Percentiles rank a stretch among this genome's conserved stretches.
Conservation (phyloP, 2,329 filamentous ascomycete species). For the Teratosphaeria destructans region DNA sequence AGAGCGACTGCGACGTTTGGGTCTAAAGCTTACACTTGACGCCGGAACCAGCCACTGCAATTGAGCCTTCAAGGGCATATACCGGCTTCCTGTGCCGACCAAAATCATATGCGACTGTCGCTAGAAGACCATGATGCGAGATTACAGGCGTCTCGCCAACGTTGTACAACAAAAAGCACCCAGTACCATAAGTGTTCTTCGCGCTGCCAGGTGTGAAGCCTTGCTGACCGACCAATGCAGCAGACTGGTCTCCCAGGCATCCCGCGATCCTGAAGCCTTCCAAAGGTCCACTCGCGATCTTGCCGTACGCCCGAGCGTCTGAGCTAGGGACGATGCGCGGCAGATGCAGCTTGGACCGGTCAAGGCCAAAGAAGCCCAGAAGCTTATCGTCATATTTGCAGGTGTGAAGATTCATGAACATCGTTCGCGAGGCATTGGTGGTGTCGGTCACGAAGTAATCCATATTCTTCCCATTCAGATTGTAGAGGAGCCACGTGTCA, state of each 20-base stretch:
- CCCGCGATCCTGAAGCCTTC: conserved; percentile 67
- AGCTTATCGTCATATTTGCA: conserved; percentile 67
- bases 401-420: conserved; percentile 85
- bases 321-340: conserved; percentile 75
- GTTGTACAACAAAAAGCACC: conserved; percentile 83
- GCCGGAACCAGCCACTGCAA: conserved; percentile 67
- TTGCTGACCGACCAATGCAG: conserved; percentile 60
- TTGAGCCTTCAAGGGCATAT: conserved; percentile 72
- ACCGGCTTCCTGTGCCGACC: conserved; percentile 48
- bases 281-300: conserved; percentile 54
- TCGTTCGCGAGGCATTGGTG: conserved; percentile 80
- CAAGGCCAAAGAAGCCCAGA: conserved; percentile 68
- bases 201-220: conserved; percentile 75
- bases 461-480: conserved; percentile 61
- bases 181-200: conserved; percentile 87
- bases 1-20: not conserved
- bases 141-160: conserved; percentile 77
- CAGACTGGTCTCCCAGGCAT: conserved; percentile 77
- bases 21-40: conserved; percentile 37
- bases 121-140: conserved; percentile 69
- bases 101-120: conserved; percentile 83
- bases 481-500: conserved; percentile 76
- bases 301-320: conserved; percentile 60
- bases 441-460: conserved; percentile 69
- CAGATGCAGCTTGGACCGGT: conserved; percentile 57